These are phyloP conservation scores for Buddleja alternifolia DNA, from an alignment of 257 asterid genomes.

Conservation along the genomic window DNA sequence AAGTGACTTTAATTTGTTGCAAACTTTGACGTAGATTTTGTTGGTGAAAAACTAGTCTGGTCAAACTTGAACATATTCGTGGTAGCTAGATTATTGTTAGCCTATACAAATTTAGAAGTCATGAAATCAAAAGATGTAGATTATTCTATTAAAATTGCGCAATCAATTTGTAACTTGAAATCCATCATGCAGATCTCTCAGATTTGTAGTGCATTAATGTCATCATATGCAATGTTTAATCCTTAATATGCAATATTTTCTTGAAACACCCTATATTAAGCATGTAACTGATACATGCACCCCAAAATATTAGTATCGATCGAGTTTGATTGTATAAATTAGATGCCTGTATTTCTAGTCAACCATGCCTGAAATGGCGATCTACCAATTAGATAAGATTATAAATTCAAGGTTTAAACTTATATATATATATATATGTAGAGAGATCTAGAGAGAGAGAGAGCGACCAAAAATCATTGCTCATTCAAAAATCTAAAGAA, in stretches of 20 bases:
- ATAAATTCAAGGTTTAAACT: too few relatives aligned
- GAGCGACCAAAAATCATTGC: too few relatives aligned
- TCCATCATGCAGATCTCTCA: neutral
- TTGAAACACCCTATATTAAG: neutral
- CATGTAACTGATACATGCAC: too few relatives aligned
- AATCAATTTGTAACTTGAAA: neutral
- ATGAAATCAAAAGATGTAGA: neutral
- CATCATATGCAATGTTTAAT: neutral
- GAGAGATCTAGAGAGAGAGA: too few relatives aligned
- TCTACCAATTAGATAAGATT: too few relatives aligned
- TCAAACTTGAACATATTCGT: neutral
- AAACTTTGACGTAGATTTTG: neutral
- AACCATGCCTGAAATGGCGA: too few relatives aligned
- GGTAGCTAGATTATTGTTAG: neutral
- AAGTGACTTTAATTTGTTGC: neutral
- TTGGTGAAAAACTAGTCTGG: neutral
- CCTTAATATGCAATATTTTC: neutral
- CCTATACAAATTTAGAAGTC: neutral
- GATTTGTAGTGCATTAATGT: neutral
- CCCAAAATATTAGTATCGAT: too few relatives aligned
- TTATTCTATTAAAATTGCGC: neutral
- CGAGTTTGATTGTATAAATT: too few relatives aligned
- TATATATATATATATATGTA: too few relatives aligned
- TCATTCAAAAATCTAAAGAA: too few relatives aligned
- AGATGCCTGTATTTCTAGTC: too few relatives aligned